Evolutionary conservation across 1,284 basidiomycete genomes (phyloP).

Genomic region (Apiotrichum veenhuisii): DNA sequence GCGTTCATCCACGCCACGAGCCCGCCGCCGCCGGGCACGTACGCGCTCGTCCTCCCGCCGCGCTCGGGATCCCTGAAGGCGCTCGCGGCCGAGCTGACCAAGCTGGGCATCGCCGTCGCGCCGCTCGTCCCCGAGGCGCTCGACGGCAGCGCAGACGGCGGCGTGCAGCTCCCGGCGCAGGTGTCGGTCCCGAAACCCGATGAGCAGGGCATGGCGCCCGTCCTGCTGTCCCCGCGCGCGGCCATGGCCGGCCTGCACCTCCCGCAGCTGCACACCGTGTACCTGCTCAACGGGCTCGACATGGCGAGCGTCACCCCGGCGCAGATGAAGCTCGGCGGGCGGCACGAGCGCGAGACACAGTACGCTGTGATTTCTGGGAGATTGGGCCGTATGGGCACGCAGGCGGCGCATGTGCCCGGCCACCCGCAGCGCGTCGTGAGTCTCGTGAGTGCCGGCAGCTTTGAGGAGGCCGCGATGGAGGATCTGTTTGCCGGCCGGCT

Average conservation of each 20-base stretch:
- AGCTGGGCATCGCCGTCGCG: slow-evolving; percentile 17
- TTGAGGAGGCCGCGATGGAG: slow-evolving; percentile 24
- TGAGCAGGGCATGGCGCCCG: slow-evolving; percentile 4
- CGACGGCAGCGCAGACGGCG: slow-evolving; percentile 12
- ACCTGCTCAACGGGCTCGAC: slow-evolving; percentile 35
- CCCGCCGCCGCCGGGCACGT: slow-evolving; percentile 26
- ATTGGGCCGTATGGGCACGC: slow-evolving; percentile 30
- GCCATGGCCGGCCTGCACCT: slow-evolving; percentile 33
- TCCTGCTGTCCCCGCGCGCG: slow-evolving; percentile 24
- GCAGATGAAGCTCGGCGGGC: slow-evolving; percentile 17
- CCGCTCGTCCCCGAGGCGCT: slow-evolving; percentile 27
- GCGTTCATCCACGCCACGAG: slow-evolving; percentile 28
- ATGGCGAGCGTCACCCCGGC: slow-evolving; percentile 15
- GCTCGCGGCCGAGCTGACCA: slow-evolving; percentile 17
- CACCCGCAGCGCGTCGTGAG: slow-evolving; percentile 25
- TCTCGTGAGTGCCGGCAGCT: slow-evolving; percentile 20
- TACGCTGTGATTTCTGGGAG: slow-evolving; percentile 32
- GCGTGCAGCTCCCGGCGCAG: neutral
- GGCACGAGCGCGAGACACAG: slow-evolving; percentile 11
- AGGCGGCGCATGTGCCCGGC: neutral
- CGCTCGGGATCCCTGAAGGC: slow-evolving; percentile 21
- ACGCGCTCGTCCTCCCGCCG: slow-evolving; percentile 28
- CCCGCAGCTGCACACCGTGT: slow-evolving; percentile 28
- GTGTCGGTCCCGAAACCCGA: neutral
- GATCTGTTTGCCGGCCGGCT: slow-evolving; percentile 23